These are phyloP conservation scores for Aciculosporium take DNA, from an alignment of 2,329 filamentous ascomycete genomes.

Conservation along the genomic window DNA sequence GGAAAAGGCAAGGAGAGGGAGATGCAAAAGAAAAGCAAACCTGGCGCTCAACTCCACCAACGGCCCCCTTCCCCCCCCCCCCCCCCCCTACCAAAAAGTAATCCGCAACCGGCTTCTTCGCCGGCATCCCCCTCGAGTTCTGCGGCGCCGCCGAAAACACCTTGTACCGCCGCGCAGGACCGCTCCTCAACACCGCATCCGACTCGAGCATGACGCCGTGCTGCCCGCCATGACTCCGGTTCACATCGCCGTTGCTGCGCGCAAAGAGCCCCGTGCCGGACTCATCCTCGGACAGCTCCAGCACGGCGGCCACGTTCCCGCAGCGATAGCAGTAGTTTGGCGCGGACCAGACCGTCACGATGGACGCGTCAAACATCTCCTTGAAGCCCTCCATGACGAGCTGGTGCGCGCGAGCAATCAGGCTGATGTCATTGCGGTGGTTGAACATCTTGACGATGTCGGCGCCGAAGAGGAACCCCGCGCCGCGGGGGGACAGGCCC, in stretches of 20 bases:
- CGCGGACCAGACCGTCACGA: slow-evolving; percentile 97
- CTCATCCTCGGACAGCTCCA: slow-evolving; percentile 82
- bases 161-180: slow-evolving; percentile 78
- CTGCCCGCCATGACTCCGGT: slow-evolving; percentile 37
- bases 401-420: slow-evolving; percentile 90
- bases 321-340: slow-evolving; percentile 96
- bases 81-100: slow-evolving; percentile 61
- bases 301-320: slow-evolving; percentile 86
- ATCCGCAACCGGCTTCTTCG: slow-evolving; percentile 94
- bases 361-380: slow-evolving; percentile 93
- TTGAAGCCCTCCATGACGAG: slow-evolving; percentile 99
- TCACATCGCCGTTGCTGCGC: slow-evolving; percentile 57
- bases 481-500: slow-evolving; percentile 85
- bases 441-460: slow-evolving; percentile 97
- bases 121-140: slow-evolving; percentile 92
- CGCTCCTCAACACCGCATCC: slow-evolving; percentile 33
- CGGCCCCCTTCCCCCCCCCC: slow-evolving; percentile 20
- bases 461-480: slow-evolving; percentile 87
- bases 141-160: slow-evolving; percentile 96
- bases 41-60: not conserved
- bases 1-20: not conserved
- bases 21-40: not conserved
- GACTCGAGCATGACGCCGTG: slow-evolving; percentile 36
- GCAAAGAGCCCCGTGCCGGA: slow-evolving; percentile 57
- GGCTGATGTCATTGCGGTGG: slow-evolving; percentile 76